Conservation (phyloP, 768 basidiomycete species). For the Leccinum rimulosum region DNA sequence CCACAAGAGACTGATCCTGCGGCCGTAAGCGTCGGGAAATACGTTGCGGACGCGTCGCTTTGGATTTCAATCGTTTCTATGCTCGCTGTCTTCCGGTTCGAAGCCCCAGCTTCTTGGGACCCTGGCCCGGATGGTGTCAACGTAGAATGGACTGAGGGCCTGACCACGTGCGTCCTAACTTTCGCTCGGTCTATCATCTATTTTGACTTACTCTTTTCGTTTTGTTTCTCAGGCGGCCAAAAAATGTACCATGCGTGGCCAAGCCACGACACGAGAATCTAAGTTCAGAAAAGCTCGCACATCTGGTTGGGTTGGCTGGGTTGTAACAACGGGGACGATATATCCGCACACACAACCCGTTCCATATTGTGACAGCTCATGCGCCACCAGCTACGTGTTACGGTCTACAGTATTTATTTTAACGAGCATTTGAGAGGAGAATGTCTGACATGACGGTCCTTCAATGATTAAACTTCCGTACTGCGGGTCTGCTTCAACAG, state of each 20-base stretch:
- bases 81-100: too few species aligned
- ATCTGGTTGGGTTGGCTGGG: slow-evolving; percentile 8
- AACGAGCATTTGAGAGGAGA: not conserved
- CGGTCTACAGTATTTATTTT: not conserved
- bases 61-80: too few species aligned
- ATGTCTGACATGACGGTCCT: not conserved
- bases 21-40: too few species aligned
- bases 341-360: too few species aligned
- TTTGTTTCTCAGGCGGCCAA: slow-evolving; percentile 11
- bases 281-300: slow-evolving; percentile 12
- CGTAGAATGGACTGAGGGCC: slow-evolving; percentile 19
- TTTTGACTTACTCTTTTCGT: not conserved
- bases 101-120: too few species aligned
- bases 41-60: too few species aligned
- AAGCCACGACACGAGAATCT: slow-evolving; percentile 4
- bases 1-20: too few species aligned
- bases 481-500: too few species aligned
- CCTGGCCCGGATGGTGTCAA: too few species aligned
- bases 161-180: slow-evolving; percentile 20
- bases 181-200: not conserved
- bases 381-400: not conserved
- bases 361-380: not conserved
- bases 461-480: not conserved
- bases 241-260: slow-evolving; percentile 11
- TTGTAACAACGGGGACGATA: too few species aligned